Percentiles rank a stretch among this genome's conserved stretches.
Conservation (phyloP, 768 basidiomycete genomes). For the Dacryopinax primogenitus region DNA sequence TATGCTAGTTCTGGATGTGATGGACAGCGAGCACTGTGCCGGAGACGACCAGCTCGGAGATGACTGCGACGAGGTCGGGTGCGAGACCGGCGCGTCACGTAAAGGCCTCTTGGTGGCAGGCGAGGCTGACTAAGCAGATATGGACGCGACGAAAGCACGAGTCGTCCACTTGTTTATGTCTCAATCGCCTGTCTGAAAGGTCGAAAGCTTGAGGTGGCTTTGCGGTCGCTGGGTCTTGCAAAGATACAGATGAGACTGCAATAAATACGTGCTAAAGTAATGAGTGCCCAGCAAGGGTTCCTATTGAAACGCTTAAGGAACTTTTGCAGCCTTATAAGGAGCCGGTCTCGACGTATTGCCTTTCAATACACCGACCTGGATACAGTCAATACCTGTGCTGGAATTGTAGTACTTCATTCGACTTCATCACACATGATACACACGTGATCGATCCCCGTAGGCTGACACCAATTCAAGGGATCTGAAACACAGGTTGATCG, state of each 20-base stretch:
- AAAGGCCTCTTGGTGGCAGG: not conserved
- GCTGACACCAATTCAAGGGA: not conserved
- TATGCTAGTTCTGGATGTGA: not conserved
- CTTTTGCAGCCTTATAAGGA: not conserved
- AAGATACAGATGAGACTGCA: not conserved
- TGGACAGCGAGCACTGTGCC: not conserved
- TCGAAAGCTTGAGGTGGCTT: no score
- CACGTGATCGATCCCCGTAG: not conserved
- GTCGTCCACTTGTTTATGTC: not conserved
- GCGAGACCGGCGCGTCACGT: not conserved
- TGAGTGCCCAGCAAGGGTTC: no score
- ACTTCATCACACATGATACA: not conserved
- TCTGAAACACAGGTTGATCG: not conserved
- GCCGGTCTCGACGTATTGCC: not conserved
- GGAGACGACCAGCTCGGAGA: not conserved
- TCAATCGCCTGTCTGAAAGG: no score
- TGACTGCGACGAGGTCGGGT: not conserved
- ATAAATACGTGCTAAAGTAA: no score
- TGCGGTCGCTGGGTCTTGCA: not conserved
- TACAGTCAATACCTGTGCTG: no score
- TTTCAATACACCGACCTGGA: no score
- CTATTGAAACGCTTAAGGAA: not conserved
- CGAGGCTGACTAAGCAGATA: conserved; percentile 4
- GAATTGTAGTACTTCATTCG: no score
- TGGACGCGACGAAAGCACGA: not conserved